These are phyloP conservation scores for Apiotrichum gracile DNA, from an alignment of 1,284 basidiomycete species.

Conservation along the genomic window DNA sequence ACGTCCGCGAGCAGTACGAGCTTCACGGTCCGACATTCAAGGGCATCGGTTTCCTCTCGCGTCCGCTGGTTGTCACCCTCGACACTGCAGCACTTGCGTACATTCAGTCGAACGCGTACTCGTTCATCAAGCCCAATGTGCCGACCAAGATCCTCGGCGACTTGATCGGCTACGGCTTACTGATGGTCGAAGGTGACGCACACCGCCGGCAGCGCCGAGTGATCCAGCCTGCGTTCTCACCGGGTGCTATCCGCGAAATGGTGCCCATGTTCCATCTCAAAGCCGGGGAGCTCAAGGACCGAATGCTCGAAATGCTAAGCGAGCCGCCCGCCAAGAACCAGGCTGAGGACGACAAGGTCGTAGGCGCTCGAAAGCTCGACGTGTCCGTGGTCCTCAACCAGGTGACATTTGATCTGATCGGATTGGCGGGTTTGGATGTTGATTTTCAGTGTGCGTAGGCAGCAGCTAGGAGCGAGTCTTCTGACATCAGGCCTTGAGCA, in stretches of 20 bases:
- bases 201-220: constrained; percentile 53
- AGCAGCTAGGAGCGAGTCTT: constrained; percentile 14
- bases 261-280: constrained; percentile 60
- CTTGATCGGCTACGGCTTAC: constrained; percentile 36
- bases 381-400: too few relatives aligned
- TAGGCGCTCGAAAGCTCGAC: too few relatives aligned
- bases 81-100: constrained; percentile 59
- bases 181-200: constrained; percentile 48
- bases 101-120: constrained; percentile 57
- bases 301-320: too few relatives aligned
- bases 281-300: constrained; percentile 56
- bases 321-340: too few relatives aligned
- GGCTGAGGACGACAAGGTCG: too few relatives aligned
- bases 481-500: not conserved
- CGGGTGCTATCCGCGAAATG: constrained; percentile 32
- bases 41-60: too few relatives aligned
- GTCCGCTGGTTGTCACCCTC: constrained; percentile 48
- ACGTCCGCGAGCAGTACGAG: too few relatives aligned
- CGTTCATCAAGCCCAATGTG: constrained; percentile 64
- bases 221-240: constrained; percentile 44
- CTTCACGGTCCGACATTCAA: too few relatives aligned
- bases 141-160: constrained; percentile 51
- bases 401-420: too few relatives aligned
- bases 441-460: too few relatives aligned
- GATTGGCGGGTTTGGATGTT: too few relatives aligned